Base-by-base conservation (phyloP, 257 asterid species). In the Scutellaria baicalensis region DNA sequence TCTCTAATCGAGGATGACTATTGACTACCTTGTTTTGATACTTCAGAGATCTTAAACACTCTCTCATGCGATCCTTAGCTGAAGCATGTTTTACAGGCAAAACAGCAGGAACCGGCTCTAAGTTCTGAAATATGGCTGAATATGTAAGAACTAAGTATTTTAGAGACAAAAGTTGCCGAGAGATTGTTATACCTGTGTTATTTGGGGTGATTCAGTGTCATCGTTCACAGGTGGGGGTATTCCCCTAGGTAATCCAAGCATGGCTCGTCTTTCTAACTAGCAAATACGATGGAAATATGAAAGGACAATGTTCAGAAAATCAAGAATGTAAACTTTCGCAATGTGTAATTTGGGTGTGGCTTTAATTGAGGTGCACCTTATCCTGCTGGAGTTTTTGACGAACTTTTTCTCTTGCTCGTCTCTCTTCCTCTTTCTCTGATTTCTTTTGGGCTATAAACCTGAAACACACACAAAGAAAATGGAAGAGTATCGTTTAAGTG, bases 331-430 rank as follows among this genome's bases (percentile, higher is more conserved):
- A 60, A 55, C 36, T 47, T 21, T 2, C 35, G 44, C 6, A 9
- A 3, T 8, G 10, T 68, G 62, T 48, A 45, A 17, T 10, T 20
- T n/a, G n/a, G 33, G 62, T 55, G 18, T 18, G 36, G 50, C 13
- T 58, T 11, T 5, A 48, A 70, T 27, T 51, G 11, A 52, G 70
- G 13, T 70, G 67, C 74, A 88, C 96, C 96, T 85, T 91, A 76
- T 91, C 97, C 59, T 85, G 96, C 67, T 71, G 88, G 55, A 91
- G 82, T 69, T 86, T 88, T 72, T 81, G 90, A 55, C 83, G 91
- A 76, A 88, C 68, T 71, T 49, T 85, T 68, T 86, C 96, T 54
- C 86, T 80, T 38, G 89, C 89, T 74, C 82, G 77, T 82, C 68
- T 85, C 76, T 78, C 85, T 76, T 91, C 94, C 71, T 77, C 90